Percentiles rank a stretch among this genome's conserved stretches.
phyloP scores from a whole-genome alignment of 768 basidiomycete species.

The Lactarius akahatsu region DNA sequence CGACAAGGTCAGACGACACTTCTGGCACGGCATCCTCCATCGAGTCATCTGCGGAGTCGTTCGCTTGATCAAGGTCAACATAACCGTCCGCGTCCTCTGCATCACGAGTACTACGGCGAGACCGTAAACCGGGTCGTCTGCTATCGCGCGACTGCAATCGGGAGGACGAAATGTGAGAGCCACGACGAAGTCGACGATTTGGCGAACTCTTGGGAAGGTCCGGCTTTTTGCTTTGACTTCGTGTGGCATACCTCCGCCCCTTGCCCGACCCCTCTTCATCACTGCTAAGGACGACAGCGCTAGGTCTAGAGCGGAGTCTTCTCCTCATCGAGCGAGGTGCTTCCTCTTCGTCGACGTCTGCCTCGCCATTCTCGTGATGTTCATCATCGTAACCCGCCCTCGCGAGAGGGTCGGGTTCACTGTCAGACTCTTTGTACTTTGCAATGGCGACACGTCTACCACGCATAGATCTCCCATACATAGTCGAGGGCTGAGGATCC shows the following conservation, averaged over 20 bases:
- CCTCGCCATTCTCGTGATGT: conserved; percentile 14
- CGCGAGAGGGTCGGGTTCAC: conserved; percentile 28
- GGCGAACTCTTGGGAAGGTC: conserved; percentile 30
- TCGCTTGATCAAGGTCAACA: conserved; percentile 23
- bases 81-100: conserved; percentile 31
- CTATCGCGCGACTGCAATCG: conserved; percentile 17
- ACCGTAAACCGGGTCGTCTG: conserved; percentile 26
- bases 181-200: conserved; percentile 34
- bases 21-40: conserved; percentile 58
- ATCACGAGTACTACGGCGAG: conserved; percentile 24
- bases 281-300: conserved; percentile 43
- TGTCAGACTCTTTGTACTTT: conserved; percentile 36
- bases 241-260: conserved; percentile 40
- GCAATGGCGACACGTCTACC: conserved; percentile 34
- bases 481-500: conserved; percentile 19
- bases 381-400: conserved; percentile 16
- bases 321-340: conserved; percentile 29
- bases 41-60: conserved; percentile 41
- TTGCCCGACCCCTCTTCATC: conserved; percentile 42
- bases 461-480: conserved; percentile 30
- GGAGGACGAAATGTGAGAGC: conserved; percentile 37
- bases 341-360: conserved; percentile 34
- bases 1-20: conserved; percentile 45
- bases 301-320: conserved; percentile 18
- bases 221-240: conserved; percentile 41